A percentile compares a stretch with the other conserved stretches of the same genome.
Conservation (phyloP, 805 yeast genomes). For the Zygoascus tannicola region DNA sequence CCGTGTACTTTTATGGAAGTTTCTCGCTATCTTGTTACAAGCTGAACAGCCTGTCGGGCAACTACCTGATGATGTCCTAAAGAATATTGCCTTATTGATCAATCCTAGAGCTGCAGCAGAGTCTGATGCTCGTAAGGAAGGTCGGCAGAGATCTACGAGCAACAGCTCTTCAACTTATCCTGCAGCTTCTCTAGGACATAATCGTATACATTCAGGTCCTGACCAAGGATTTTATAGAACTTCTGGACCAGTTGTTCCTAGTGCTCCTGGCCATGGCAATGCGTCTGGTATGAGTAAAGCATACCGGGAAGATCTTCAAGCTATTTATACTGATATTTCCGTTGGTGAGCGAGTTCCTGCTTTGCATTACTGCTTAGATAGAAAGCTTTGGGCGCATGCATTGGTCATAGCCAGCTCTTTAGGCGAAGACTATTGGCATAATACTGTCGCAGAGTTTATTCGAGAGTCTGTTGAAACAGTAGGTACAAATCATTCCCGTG, state of each 20-base stretch:
- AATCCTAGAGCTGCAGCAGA: conserved; percentile 18
- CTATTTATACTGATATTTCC: conserved; percentile 15
- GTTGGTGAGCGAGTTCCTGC: conserved; percentile 62
- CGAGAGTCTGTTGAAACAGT: conserved; percentile 33
- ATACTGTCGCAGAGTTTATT: conserved; percentile 50
- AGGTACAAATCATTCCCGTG: conserved; percentile 21
- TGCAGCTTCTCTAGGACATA: conserved; percentile 13
- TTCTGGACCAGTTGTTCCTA: not conserved
- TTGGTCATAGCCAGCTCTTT: conserved; percentile 57
- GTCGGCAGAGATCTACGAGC: not conserved
- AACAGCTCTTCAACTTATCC: conserved; percentile 8
- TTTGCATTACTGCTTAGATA: conserved; percentile 47
- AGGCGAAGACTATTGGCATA: conserved; percentile 52
- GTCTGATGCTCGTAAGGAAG: not conserved
- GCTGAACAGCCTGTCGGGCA: conserved; percentile 24
- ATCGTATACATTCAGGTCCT: conserved; percentile 11
- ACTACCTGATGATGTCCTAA: conserved; percentile 22
- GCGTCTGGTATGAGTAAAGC: conserved; percentile 1
- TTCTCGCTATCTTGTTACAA: conserved; percentile 28
- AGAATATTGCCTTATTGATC: conserved; percentile 17
- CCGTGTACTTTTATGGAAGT: conserved; percentile 25
- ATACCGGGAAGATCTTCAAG: conserved; percentile 13
- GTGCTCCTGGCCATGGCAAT: not conserved
- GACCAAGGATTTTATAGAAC: not conserved
- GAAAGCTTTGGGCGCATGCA: conserved; percentile 71